Evolutionary conservation across 345 rosid species (phyloP), one percentile per base, ranked within the genome.

Genomic region (Acer campestre): DNA sequence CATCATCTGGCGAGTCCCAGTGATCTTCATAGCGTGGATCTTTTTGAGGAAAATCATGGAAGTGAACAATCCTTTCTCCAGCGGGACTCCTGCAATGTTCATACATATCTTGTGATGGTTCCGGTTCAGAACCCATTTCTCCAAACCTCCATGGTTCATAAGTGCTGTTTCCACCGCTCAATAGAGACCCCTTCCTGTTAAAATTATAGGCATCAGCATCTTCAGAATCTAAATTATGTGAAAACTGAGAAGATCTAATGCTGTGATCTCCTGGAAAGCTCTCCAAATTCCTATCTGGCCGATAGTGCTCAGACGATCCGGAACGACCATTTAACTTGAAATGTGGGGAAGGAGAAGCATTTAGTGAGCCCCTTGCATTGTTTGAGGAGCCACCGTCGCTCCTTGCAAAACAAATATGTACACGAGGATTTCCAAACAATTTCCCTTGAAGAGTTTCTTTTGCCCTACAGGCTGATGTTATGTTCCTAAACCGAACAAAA

Each of bases 401-500:
- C 91, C 85, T 93, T 11, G 98, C 95, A 63, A 90, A 95, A 88
- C 96, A 93, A 78, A 95, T 93, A 80, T 92, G 98, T 55, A 95
- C 99, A 42, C 96, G 98, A n/a, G 98, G 97, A 84, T 95, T 93
- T 63, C 94, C 98, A 78, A 95, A 92, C 79, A 95, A 76, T 75
- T 93, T 93, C 29, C 98, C 99, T 83, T 95, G 96, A 78, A 95
- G 97, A 78, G 93, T 87, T 82, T 95, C 97, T 88, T 93, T 95
- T 23, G 99, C 98, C 86, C 88, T 83, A 85, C 85, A 90, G 71
- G 99, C 98, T 70, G 97, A 86, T 14, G 70, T 74, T 70, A 86
- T 18, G 80, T 78, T 86, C 77, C 87, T 85, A 84, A 90, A 95
- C 38, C 87, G 92, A 80, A 95, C 94, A 84, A 95, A 95, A 75